These are phyloP conservation scores for Rhizopogon roseolus DNA, from an alignment of 768 basidiomycete species.

Conservation along the genomic window DNA sequence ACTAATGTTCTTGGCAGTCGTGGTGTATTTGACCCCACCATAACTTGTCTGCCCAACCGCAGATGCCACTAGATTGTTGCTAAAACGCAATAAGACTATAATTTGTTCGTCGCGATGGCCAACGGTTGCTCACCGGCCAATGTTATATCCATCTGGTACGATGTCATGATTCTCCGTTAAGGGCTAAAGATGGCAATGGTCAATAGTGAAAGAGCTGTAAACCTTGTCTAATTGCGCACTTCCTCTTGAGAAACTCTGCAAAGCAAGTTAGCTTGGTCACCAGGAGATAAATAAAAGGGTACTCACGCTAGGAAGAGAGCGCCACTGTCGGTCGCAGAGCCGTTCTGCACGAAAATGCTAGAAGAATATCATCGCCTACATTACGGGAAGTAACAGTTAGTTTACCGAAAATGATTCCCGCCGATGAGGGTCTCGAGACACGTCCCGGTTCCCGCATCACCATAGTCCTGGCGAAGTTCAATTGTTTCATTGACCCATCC, in stretches of 20 bases:
- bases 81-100: constrained; percentile 6
- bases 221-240: constrained; percentile 9
- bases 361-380: neutral
- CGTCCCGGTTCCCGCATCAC: constrained; percentile 30
- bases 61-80: constrained; percentile 32
- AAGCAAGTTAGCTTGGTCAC: neutral
- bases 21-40: constrained; percentile 42
- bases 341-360: constrained; percentile 47
- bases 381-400: neutral
- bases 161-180: constrained; percentile 34
- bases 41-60: constrained; percentile 36
- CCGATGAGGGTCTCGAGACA: constrained; percentile 42
- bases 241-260: constrained; percentile 46
- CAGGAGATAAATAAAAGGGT: neutral
- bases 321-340: constrained; percentile 32
- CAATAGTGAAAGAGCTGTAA: neutral
- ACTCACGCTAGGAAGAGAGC: constrained; percentile 59
- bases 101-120: neutral
- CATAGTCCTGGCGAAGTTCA: constrained; percentile 43
- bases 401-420: constrained; percentile 45
- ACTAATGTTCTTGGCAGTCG: constrained; percentile 40
- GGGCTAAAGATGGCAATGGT: constrained; percentile 13
- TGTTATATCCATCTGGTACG: constrained; percentile 43
- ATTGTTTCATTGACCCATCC: constrained; percentile 38
- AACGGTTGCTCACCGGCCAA: constrained; percentile 33